Percentiles rank a stretch among this genome's conserved stretches.
phyloP scores from a whole-genome alignment of 2,329 filamentous ascomycete species.

The Arthrobotrys pseudoclavata region DNA sequence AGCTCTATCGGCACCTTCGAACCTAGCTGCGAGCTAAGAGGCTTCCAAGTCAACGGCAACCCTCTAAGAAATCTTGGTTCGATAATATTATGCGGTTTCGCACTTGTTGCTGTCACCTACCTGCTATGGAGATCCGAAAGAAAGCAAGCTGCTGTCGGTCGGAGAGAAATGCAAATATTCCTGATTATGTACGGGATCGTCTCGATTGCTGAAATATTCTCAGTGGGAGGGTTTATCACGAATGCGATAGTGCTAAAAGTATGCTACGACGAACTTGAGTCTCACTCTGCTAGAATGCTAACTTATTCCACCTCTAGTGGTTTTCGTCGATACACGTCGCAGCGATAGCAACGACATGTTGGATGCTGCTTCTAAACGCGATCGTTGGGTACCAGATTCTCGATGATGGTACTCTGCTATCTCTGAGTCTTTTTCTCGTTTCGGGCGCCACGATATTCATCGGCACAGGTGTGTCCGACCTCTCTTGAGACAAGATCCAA shows the following conservation, averaged over 20 bases:
- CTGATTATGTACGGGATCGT: conserved; percentile 87
- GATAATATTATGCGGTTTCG: conserved; percentile 83
- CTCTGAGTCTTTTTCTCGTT: conserved; percentile 78
- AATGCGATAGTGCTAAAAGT: conserved; percentile 76
- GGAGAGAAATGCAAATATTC: conserved; percentile 97
- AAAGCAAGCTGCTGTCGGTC: conserved; percentile 92
- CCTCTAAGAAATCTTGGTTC: conserved; percentile 89
- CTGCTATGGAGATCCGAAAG: conserved; percentile 84
- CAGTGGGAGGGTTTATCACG: conserved; percentile 82
- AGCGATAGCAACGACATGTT: conserved; percentile 86
- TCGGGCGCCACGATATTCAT: conserved; percentile 83
- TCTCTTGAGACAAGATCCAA: neutral
- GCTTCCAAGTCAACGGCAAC: conserved; percentile 67
- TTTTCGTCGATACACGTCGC: conserved; percentile 93
- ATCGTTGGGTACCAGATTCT: conserved; percentile 92
- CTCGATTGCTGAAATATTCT: conserved; percentile 96
- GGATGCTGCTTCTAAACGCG: conserved; percentile 92
- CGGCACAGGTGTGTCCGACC: conserved; percentile 74
- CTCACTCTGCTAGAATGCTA: conserved; percentile 6
- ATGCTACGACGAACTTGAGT: neutral
- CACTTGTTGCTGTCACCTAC: conserved; percentile 77
- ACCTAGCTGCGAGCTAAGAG: conserved; percentile 46
- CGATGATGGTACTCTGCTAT: conserved; percentile 91
- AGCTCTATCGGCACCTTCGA: conserved; percentile 49
- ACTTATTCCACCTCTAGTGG: conserved; percentile 59